These are phyloP conservation scores for Yamadazyma ubonensis DNA, from an alignment of 805 yeast species.

Conservation along the genomic window DNA sequence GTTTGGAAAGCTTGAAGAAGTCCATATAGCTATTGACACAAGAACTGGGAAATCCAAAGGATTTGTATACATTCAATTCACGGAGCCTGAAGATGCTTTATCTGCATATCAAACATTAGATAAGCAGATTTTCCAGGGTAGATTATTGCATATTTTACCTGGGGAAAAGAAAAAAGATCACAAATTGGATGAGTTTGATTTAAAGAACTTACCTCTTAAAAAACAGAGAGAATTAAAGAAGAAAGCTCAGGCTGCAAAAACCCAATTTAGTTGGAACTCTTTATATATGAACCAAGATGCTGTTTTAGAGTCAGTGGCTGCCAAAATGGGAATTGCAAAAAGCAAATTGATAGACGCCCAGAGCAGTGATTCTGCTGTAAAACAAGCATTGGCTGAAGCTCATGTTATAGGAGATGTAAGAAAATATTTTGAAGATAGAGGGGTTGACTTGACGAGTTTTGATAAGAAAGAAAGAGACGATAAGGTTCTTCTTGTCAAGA, in stretches of 20 bases:
- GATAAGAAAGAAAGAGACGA: slow-evolving; percentile 71
- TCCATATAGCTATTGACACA: slow-evolving; percentile 88
- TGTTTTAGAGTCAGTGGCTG: slow-evolving; percentile 84
- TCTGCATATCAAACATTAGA: slow-evolving; percentile 73
- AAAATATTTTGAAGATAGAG: slow-evolving; percentile 78
- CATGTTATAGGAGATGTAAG: slow-evolving; percentile 91
- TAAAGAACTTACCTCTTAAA: slow-evolving; percentile 87
- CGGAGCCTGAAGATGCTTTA: slow-evolving; percentile 68
- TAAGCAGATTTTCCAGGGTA: slow-evolving; percentile 90
- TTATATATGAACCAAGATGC: slow-evolving; percentile 89
- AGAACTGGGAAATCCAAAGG: slow-evolving; percentile 91
- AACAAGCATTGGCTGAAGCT: slow-evolving; percentile 96
- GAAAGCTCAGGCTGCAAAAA: slow-evolving; percentile 79
- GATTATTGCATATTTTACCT: slow-evolving; percentile 85
- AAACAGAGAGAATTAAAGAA: slow-evolving; percentile 84
- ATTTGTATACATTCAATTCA: slow-evolving; percentile 79
- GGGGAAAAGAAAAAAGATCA: slow-evolving; percentile 82
- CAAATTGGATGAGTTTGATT: slow-evolving; percentile 83
- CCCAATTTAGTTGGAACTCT: slow-evolving; percentile 94
- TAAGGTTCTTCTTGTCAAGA: slow-evolving; percentile 76
- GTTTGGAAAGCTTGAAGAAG: slow-evolving; percentile 80
- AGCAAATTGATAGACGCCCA: slow-evolving; percentile 85
- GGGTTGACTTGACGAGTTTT: slow-evolving; percentile 80
- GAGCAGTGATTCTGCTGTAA: slow-evolving; percentile 84
- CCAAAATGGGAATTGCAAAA: slow-evolving; percentile 77